Base-by-base conservation (phyloP, 2,329 filamentous ascomycete genomes). In the Chaetomiaceae sp. region DNA sequence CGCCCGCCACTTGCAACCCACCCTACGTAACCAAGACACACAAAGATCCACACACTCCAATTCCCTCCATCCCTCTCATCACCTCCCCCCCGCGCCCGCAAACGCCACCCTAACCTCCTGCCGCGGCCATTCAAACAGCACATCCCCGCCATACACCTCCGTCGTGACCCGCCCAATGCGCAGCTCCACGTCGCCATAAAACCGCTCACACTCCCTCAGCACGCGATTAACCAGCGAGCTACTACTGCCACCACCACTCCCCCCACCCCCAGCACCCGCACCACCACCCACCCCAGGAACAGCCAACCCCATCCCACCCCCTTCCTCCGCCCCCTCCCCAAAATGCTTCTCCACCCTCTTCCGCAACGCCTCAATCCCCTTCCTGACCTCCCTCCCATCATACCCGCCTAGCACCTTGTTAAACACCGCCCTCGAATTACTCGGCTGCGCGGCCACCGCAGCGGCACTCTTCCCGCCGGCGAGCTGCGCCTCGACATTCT, bases 311-410 rank as follows among this genome's bases (percentile, higher is more conserved):
- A 14, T n/a, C 12, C 77, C 45, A 81, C 79, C 53, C 17, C 17
- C 18, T 15, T 90, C 86, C 56, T 94, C 88, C 5, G 12, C 10
- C 7, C 83, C 86, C 56, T 95, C 88, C 35, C 88, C 88, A 72
- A 97, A 97, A 66, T 97, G 91, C 70, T 97, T 98, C 68, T 97
- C 91, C 1, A 97, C 87, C 40, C 91, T 79, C 70, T 95, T 95
- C 60, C 84, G 84, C 56, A 97, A 73, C 44, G 87, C 79, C 59
- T 95, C 88, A 56, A 95, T 84, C n/a, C 91, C 90, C 62, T 90
- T 89, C 54, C 86, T 79, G 35, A 96, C 78, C 66, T 96, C 89
- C 62, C 87, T 90, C 17, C 74, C 74, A 64, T 97, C 91, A 64
- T 93, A 86, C 36, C 78, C 76, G 46, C 84, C 76, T 27, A 96